These are phyloP conservation scores for Mycosarcoma maydis DNA, from an alignment of 1,284 basidiomycete species.

Conservation along the genomic window DNA sequence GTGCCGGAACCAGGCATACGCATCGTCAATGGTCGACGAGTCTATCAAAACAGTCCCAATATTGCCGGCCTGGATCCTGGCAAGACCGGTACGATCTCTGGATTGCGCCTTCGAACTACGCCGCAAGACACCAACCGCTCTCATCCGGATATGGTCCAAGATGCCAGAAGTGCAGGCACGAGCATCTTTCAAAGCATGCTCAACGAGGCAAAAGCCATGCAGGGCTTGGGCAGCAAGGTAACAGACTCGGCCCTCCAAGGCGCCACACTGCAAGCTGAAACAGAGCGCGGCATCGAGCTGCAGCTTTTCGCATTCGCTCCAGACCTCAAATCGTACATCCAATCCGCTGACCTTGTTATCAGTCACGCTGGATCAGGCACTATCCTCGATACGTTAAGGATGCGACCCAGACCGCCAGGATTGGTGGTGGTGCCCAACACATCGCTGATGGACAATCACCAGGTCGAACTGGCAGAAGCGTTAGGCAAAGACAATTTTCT, in stretches of 20 bases:
- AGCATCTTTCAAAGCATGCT: slow-evolving; percentile 27
- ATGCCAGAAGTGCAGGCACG: slow-evolving; percentile 1
- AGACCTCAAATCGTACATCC: slow-evolving; percentile 68
- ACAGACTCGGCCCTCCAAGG: slow-evolving; percentile 8
- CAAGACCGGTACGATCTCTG: slow-evolving; percentile 31
- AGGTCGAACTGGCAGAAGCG: slow-evolving; percentile 83
- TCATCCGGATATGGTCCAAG: too few relatives aligned
- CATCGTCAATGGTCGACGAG: slow-evolving; percentile 37
- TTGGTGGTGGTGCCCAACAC: slow-evolving; percentile 90
- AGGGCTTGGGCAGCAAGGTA: slow-evolving; percentile 1
- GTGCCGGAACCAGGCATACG: slow-evolving; percentile 41
- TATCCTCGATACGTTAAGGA: slow-evolving; percentile 84
- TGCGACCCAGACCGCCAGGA: slow-evolving; percentile 70
- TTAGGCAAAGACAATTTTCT: slow-evolving; percentile 67
- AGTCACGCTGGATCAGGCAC: slow-evolving; percentile 96
- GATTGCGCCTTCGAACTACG: slow-evolving; percentile 17
- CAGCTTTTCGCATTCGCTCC: slow-evolving; percentile 49
- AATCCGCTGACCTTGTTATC: slow-evolving; percentile 79
- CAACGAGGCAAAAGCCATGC: slow-evolving; percentile 26
- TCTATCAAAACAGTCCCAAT: slow-evolving; percentile 30
- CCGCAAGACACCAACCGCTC: neutral
- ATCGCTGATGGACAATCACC: slow-evolving; percentile 90
- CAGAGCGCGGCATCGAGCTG: slow-evolving; percentile 29
- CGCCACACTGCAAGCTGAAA: slow-evolving; percentile 24
- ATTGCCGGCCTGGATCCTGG: slow-evolving; percentile 40